Conservation (phyloP, 139 green algal genomes). For the Haematococcus sp. region DNA sequence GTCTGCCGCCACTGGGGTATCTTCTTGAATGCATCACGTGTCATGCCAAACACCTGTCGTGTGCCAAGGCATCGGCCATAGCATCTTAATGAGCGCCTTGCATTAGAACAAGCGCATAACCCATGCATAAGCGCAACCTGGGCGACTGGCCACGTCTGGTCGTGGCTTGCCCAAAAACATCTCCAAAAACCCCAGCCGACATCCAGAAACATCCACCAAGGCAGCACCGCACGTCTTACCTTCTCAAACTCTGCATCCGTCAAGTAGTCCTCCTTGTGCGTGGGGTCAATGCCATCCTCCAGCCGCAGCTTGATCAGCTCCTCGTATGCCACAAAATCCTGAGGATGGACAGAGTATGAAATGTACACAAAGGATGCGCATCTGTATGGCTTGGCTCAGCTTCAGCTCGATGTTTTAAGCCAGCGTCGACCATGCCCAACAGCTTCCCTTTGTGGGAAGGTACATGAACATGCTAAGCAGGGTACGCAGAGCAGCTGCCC, state of each 20-base stretch:
- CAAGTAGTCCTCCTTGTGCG: constrained; percentile 59
- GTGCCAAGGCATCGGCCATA: not conserved
- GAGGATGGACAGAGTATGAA: too few relatives aligned
- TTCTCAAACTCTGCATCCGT: constrained; percentile 37
- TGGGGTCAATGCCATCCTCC: constrained; percentile 56
- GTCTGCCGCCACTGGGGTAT: constrained; percentile 34
- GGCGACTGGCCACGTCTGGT: not conserved
- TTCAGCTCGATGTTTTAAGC: too few relatives aligned
- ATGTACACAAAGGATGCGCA: too few relatives aligned
- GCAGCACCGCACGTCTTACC: not conserved
- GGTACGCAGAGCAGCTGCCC: too few relatives aligned
- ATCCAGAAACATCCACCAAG: not conserved
- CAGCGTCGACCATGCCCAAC: too few relatives aligned
- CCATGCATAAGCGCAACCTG: not conserved
- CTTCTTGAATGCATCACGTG: constrained; percentile 26
- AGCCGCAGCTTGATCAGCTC: constrained; percentile 49
- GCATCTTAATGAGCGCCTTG: not conserved
- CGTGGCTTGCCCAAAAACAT: not conserved
- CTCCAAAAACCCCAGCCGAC: not conserved
- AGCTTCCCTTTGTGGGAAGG: too few relatives aligned
- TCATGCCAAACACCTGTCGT: constrained; percentile 25
- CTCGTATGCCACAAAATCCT: constrained; percentile 41
- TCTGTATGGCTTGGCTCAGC: too few relatives aligned
- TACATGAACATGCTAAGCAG: too few relatives aligned
- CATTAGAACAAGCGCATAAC: too few relatives aligned